Evolutionary conservation across 257 asterid genomes (phyloP).

Genomic region (Ilex asprella): DNA sequence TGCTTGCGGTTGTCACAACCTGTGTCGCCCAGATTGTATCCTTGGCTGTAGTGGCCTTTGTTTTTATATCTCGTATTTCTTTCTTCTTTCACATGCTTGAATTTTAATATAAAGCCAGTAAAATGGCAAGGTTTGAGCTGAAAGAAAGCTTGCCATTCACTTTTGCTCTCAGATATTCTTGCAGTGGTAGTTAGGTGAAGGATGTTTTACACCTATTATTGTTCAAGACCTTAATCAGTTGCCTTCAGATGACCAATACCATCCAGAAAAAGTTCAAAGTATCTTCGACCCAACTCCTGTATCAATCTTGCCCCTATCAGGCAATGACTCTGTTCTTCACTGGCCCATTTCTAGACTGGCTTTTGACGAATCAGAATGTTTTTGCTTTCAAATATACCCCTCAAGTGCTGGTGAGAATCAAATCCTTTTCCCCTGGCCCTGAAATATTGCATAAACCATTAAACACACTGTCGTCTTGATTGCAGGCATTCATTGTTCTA

Average conservation of each 20-base stretch:
- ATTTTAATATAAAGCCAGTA: too few species aligned
- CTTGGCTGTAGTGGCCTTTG: conserved; percentile 17
- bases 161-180: too few species aligned
- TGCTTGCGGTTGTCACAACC: conserved; percentile 77
- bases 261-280: conserved; percentile 81
- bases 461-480: background rate
- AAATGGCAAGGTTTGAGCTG: too few species aligned
- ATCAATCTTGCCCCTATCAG: conserved; percentile 82
- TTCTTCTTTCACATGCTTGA: background rate
- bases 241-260: conserved; percentile 85
- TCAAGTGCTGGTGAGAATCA: conserved; percentile 53
- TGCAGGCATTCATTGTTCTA: conserved; percentile 59
- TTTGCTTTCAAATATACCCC: conserved; percentile 72
- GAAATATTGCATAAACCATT: background rate
- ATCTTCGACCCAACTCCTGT: conserved; percentile 84
- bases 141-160: too few species aligned
- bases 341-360: conserved; percentile 77
- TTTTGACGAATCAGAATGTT: conserved; percentile 65
- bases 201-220: background rate
- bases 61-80: background rate
- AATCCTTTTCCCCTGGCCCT: background rate
- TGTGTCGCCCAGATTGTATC: conserved; percentile 93
- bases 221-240: conserved; percentile 47
- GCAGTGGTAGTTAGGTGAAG: too few species aligned
- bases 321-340: conserved; percentile 67